Base-by-base conservation (phyloP, 1,284 basidiomycete genomes). In the Leccinum cinnamomeum region DNA sequence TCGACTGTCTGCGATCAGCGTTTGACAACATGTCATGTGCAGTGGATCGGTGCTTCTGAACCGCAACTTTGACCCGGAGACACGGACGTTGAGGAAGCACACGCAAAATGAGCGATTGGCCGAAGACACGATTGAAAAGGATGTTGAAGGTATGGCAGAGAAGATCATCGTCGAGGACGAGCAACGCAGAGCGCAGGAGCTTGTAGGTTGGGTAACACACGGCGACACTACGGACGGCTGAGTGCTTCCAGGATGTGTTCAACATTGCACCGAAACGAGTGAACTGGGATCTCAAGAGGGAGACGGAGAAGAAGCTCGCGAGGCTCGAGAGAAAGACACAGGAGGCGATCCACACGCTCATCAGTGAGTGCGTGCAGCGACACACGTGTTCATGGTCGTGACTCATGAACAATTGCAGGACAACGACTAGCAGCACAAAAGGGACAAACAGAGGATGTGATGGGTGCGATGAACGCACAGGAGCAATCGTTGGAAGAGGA, bases 201-300 rank as follows among this genome's bases (percentile, higher is more conserved):
- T 98, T 67, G 95, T 95, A 72, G 67, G 88, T 82, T 82, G n/a
- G 8, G 23, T 30, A 35, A 39, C 35, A 58, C 63, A 25, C 5
- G n/a, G 18, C 46, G n/a, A 37, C 35, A 35, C 33, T 4, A 41
- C 25, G 62, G 57, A 64, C 58, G n/a, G 41, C 63, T 64, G 62
- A 68, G 60, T 53, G 23, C 55, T 58, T 33, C 56, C 73, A 97
- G 94, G 95, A 98, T 72, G 82, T 98, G 28, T 92, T 95, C 74
- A 98, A 97, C 73, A 98, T 99, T 67, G 96, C 96, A 28, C 97
- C 97, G 2, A 97, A 96, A 81, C 84, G 94, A 56, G 88, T 92
- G 10, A 98, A 98, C 76, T 98, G 97, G 96, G 97, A 98, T 77
- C 80, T 99, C 67, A 98, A 97, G 76, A 87, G 96, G 55, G 95